Evolutionary conservation across 2,329 filamentous ascomycete species (phyloP).

Genomic region (Aspergillus calidoustus): DNA sequence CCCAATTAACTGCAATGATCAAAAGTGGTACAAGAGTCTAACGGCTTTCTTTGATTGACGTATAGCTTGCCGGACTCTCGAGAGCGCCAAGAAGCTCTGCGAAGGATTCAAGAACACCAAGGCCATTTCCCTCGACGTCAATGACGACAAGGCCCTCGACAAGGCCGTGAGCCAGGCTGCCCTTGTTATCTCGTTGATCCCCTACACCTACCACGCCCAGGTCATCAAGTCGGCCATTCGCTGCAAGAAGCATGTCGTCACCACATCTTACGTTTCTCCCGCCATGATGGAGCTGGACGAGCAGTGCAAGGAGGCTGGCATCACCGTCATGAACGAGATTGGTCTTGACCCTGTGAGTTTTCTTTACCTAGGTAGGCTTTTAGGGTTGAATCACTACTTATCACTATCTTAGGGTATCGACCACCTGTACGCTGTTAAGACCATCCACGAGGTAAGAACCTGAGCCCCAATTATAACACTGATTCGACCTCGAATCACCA

Average conservation of each 20-base stretch:
- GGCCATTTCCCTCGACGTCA: constrained; percentile 85
- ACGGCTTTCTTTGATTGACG: neutral
- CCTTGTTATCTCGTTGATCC: constrained; percentile 80
- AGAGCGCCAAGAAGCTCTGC: constrained; percentile 74
- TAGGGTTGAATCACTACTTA: neutral
- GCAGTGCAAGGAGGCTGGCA: constrained; percentile 83
- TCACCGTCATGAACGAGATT: constrained; percentile 98
- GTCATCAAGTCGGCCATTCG: constrained; percentile 94
- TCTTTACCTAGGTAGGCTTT: neutral
- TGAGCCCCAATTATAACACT: neutral
- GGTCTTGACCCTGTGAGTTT: constrained; percentile 58
- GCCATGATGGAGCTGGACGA: constrained; percentile 89
- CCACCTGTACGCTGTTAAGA: constrained; percentile 78
- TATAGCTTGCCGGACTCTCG: constrained; percentile 79
- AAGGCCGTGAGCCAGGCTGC: constrained; percentile 79
- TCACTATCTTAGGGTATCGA: constrained; percentile 39
- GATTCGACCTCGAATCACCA: neutral
- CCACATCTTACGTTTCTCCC: constrained; percentile 89
- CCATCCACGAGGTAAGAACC: constrained; percentile 60
- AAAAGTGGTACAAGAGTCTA: constrained; percentile 6
- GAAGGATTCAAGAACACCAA: constrained; percentile 72
- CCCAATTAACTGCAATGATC: neutral
- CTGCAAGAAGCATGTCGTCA: constrained; percentile 94
- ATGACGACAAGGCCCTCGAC: constrained; percentile 75
- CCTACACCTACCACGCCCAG: constrained; percentile 84